phyloP scores from a whole-genome alignment of 2,329 filamentous ascomycete species.

The Aspergillus persii region DNA sequence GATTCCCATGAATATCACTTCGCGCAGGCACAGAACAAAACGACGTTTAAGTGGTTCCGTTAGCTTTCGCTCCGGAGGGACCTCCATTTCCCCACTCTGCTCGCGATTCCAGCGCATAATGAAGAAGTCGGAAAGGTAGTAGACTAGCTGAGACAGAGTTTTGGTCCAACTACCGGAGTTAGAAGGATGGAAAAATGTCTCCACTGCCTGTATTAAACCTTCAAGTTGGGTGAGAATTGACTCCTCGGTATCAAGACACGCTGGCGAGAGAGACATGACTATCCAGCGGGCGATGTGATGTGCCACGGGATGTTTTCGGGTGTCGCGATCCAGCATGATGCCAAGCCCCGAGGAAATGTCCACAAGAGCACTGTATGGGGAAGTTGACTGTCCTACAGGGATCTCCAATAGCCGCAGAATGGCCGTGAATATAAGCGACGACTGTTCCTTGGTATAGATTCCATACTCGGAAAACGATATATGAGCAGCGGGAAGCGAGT shows the following conservation, averaged over 20 bases:
- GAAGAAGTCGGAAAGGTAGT: conserved; percentile 92
- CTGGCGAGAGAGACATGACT: conserved; percentile 85
- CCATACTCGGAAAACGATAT: conserved; percentile 82
- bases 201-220: conserved; percentile 87
- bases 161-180: conserved; percentile 92
- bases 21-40: conserved; percentile 83
- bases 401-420: conserved; percentile 89
- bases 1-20: conserved; percentile 97
- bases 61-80: conserved; percentile 75
- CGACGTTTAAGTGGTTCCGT: conserved; percentile 78
- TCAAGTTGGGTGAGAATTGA: conserved; percentile 84
- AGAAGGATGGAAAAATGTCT: conserved; percentile 98
- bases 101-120: conserved; percentile 97
- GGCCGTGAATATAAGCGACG: conserved; percentile 87
- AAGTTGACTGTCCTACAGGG: conserved; percentile 91
- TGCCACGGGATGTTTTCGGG: conserved; percentile 85
- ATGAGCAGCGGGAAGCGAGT: conserved; percentile 72
- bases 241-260: conserved; percentile 70
- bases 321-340: conserved; percentile 84
- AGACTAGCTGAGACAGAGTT: conserved; percentile 83
- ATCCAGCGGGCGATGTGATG: conserved; percentile 94
- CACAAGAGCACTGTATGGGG: conserved; percentile 76
- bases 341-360: conserved; percentile 82
- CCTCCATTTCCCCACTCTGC: conserved; percentile 84
- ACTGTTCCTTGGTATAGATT: conserved; percentile 89